Conservation (phyloP, 2,329 filamentous ascomycete genomes). For the Exophiala bonariae region DNA sequence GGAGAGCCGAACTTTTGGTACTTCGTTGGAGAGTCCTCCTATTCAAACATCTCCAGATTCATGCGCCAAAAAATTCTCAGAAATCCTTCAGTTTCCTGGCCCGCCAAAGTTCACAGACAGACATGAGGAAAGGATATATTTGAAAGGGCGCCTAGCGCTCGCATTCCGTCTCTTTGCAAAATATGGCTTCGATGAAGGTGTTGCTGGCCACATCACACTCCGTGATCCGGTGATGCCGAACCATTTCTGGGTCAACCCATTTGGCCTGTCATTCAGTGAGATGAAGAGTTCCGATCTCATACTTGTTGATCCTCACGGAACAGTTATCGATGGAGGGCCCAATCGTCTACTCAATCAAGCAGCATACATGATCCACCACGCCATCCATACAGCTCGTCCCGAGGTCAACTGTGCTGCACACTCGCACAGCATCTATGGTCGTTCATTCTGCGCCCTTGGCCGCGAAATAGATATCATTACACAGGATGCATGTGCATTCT, state of each 20-base stretch:
- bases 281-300: conserved; percentile 45
- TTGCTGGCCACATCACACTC: conserved; percentile 57
- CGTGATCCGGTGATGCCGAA: conserved; percentile 54
- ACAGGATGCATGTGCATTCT: conserved; percentile 57
- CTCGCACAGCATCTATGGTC: conserved; percentile 59
- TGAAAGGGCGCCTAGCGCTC: conserved; percentile 46
- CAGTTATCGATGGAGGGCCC: conserved; percentile 41
- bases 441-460: conserved; percentile 63
- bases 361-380: conserved; percentile 62
- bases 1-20: too few species aligned
- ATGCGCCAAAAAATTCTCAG: too few species aligned
- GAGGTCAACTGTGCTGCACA: conserved; percentile 61
- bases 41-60: too few species aligned
- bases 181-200: conserved; percentile 51
- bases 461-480: conserved; percentile 60
- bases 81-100: conserved; percentile 9
- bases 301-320: conserved; percentile 40
- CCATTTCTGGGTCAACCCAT: conserved; percentile 49
- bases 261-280: conserved; percentile 21
- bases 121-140: conserved; percentile 40
- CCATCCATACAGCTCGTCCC: conserved; percentile 59
- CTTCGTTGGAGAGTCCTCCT: too few species aligned
- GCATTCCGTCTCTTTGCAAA: conserved; percentile 52
- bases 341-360: conserved; percentile 43
- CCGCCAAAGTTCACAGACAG: conserved; percentile 20